Evolutionary conservation across 768 basidiomycete genomes (phyloP).

Genomic region (Boletus rex-veris): DNA sequence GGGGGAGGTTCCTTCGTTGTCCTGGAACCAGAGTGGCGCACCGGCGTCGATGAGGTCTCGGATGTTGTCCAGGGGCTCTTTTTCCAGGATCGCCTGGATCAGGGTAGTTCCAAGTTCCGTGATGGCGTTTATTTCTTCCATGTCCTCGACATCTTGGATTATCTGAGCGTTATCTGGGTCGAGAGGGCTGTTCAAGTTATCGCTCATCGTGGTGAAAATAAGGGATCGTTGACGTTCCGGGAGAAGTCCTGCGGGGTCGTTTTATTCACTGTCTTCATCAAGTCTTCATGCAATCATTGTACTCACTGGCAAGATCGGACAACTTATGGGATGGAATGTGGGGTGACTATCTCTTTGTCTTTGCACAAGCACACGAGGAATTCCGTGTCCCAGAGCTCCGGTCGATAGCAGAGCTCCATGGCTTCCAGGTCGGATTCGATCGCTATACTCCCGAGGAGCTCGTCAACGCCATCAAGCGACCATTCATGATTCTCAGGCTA

Average conservation of each 20-base stretch:
- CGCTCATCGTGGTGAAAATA: constrained; percentile 10
- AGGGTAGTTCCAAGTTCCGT: constrained; percentile 56
- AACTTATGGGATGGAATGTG: background rate
- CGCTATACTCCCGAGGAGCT: constrained; percentile 41
- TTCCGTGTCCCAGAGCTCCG: constrained; percentile 82
- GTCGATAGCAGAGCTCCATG: constrained; percentile 72
- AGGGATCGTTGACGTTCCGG: too few relatives aligned
- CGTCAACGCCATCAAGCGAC: constrained; percentile 48
- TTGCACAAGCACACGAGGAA: constrained; percentile 77
- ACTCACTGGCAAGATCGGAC: constrained; percentile 1
- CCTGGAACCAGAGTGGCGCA: constrained; percentile 90
- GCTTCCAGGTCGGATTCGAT: constrained; percentile 53
- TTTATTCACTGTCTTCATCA: background rate
- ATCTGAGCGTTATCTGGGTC: constrained; percentile 11
- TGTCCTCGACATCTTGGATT: constrained; percentile 26
- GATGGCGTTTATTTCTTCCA: constrained; percentile 43
- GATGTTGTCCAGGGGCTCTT: constrained; percentile 42
- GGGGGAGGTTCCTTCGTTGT: constrained; percentile 75
- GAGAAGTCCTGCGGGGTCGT: background rate
- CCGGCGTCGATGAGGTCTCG: constrained; percentile 54
- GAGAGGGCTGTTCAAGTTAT: background rate
- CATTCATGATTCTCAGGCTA: constrained; percentile 72
- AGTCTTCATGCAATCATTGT: background rate
- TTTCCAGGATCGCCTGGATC: constrained; percentile 54
- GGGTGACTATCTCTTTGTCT: constrained; percentile 61